Evolutionary conservation across 495 filamentous ascomycete genomes (phyloP), one percentile per base, ranked within the genome.

Genomic region (Penicillium egyptiacum): DNA sequence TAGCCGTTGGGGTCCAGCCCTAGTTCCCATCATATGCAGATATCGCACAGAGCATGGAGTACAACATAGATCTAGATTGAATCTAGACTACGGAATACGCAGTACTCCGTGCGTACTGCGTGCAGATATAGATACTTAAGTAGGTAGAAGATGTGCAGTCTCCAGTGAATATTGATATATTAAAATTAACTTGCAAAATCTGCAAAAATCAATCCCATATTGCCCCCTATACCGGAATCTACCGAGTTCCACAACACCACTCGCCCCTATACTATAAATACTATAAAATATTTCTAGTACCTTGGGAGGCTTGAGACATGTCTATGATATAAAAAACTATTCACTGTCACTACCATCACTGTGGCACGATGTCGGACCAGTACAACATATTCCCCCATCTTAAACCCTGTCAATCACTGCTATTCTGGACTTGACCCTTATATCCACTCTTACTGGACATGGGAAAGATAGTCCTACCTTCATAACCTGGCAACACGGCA

Each of bases 361-460:
- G 42, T 46, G 12, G 5, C 12, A 26, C 12, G 16, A 43, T 46
- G 41, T n/a, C 8, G 20, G 30, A 16, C 50, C 22, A 39, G 43
- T 37, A 28, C 23, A 23, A 23, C 23, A 23, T 23, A 33, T 46
- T 2, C 5, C 47, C 16, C 16, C 43, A 50, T 45, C 22, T 6
- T 17, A 59, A 49, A 61, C 55, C 62, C 62, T 56, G 62, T 46
- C 58, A 57, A 61, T 64, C 61, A 52, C 50, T 61, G 16, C 61
- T 53, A 23, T 45, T 54, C 43, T 55, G 2, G 42, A 45, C 11
- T 35, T 55, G 39, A 4, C 51, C 40, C 30, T 46, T 16, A 46
- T 39, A 19, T 43, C 51, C 57, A 49, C 57, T 55, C 5, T 49
- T 12, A 35, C 20, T 51, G 12, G 40, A 33, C 25, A 22, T 7